Evolutionary conservation across 768 basidiomycete species (phyloP), one percentile per base, ranked within the genome.

Genomic region (Leccinellum rugosiceps): DNA sequence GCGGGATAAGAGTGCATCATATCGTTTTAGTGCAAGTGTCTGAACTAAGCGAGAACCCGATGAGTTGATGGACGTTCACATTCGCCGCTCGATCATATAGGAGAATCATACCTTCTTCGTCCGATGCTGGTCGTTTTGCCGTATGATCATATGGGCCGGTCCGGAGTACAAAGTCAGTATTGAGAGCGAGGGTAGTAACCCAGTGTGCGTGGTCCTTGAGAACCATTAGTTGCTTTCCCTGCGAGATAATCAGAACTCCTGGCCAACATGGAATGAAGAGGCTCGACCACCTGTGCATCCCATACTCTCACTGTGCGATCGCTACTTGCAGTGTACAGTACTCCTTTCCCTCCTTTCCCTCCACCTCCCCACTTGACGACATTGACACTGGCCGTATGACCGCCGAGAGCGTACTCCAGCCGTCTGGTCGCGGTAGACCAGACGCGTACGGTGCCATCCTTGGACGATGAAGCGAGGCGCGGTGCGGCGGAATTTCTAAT

Each of bases 171-270:
- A 95, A 97, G 69, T 99, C 96, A 10, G 95, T 95, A 72, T 94
- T 96, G 54, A 98, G 79, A 4, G 97, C 87, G 45, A 99, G 83
- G 0, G 95, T 98, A 19, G 95, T 99, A 8, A 99, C 97, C 96
- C 95, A 98, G 67, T 99, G 97, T 0, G 94, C 97, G 65, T 99
- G 96, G 60, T 98, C 94, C 71, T 92, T 94, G 26, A 98, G 76
- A 0, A 87, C 86, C 65, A 95, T 82, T 35, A 98, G 76, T 26
- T 85, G 83, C 71, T 84, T 88, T 1, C 95, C 96, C 89, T 95
- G 63, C n/a, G 48, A 53, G 17, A 50, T 49, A 21, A 53, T 57
- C 50, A 65, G 50, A 43, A 25, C 9, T 45, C 38, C 17, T 26
- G 53, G n/a, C 31, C 49, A 30, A n/a, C 17, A 35, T 19, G 41